Evolutionary conservation across 1,139 yeast species (phyloP), one percentile per base, ranked within the genome.

Genomic region (Kodamaea fungicola): DNA sequence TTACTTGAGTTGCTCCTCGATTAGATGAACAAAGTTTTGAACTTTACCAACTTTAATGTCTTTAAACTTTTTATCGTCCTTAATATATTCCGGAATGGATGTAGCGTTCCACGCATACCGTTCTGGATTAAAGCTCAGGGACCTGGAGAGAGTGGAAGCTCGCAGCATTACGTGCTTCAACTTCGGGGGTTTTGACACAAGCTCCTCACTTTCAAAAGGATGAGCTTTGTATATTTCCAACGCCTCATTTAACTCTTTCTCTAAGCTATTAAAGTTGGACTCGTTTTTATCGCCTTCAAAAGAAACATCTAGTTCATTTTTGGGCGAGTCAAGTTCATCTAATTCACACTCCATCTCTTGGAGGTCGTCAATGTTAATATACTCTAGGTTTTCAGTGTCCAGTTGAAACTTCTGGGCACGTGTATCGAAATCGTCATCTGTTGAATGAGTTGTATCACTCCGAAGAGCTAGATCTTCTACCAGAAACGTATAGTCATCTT

Each of bases 21-120:
- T 71, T 46, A 70, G 55, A 47, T 61, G 58, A 16, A 71, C 76
- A 47, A 67, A 70, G 50, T 70, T 70, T 44, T 71, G 76, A 13
- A 71, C 76, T 45, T 71, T 71, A 2, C 76, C 76, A 10, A 71
- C 72, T 47, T 68, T 70, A 41, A 71, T 71, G 43, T 64, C 70
- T 46, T 67, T 68, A 55, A 69, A 71, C 47, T 70, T 70, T 45
- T 66, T 68, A 47, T 70, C 67, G 31, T 63, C 61, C 47, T 67
- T 68, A 37, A 71, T 68, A 44, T 59, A 70, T 2, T 61, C 52
- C 7, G 76, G 76, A 7, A 65, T 65, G 22, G 57, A 45, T 2
- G 61, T 49, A 3, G 64, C 12, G 29, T 12, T 27, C 29, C 29
- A 27, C 12, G 29, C 29, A 12, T 27, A 27, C 16, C 12, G 4